A percentile compares a stretch with the other conserved stretches of the same genome.
Conservation (phyloP, 768 basidiomycete genomes). For the Asterophora lycoperdoides region DNA sequence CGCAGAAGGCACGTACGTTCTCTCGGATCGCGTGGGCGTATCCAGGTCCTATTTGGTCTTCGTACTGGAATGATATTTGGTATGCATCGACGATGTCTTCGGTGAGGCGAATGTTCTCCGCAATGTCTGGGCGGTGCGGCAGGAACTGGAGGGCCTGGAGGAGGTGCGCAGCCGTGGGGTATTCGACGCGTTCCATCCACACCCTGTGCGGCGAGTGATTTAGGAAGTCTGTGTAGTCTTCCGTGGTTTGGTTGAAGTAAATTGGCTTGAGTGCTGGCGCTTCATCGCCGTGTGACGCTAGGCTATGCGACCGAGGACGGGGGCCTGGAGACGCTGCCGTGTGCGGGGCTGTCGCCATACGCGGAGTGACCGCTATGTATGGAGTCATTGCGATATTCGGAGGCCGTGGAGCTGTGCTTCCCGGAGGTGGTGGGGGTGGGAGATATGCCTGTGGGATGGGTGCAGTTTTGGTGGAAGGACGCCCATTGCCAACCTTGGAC, state of each 20-base stretch:
- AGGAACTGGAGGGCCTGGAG: constrained; percentile 72
- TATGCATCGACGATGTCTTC: constrained; percentile 33
- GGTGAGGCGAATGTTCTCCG: constrained; percentile 51
- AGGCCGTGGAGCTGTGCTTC: too few relatives aligned
- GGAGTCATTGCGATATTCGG: too few relatives aligned
- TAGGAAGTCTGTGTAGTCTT: constrained; percentile 45
- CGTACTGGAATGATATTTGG: constrained; percentile 27
- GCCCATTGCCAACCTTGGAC: constrained; percentile 1
- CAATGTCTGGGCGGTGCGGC: constrained; percentile 44
- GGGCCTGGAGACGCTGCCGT: neutral
- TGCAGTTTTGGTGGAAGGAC: constrained; percentile 1
- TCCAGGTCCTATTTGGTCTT: constrained; percentile 35
- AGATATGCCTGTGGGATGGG: neutral
- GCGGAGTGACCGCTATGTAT: too few relatives aligned
- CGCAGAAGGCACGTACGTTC: constrained; percentile 38
- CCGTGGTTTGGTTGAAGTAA: constrained; percentile 38
- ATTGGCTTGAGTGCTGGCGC: constrained; percentile 19
- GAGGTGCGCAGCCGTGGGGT: constrained; percentile 72
- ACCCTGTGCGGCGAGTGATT: constrained; percentile 66
- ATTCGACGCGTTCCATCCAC: constrained; percentile 47
- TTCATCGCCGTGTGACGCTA: too few relatives aligned
- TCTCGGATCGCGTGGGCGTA: constrained; percentile 47
- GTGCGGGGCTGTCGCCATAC: too few relatives aligned
- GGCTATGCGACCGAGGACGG: neutral
- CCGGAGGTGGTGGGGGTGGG: too few relatives aligned